These are phyloP conservation scores for Vaucheria bursata DNA, from an alignment of 352 stramenopile species.

Conservation along the genomic window DNA sequence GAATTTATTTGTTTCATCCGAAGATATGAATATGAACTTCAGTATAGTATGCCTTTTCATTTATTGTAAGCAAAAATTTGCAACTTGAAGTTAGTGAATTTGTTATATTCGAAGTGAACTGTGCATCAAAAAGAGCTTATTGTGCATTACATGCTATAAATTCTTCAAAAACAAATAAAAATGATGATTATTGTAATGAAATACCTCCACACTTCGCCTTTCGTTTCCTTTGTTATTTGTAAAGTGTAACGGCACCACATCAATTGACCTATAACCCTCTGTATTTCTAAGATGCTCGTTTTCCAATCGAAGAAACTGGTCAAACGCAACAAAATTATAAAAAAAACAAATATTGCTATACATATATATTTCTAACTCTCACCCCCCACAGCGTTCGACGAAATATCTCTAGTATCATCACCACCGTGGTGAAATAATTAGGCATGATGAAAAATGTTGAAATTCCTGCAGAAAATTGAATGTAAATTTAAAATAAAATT, in stretches of 20 bases:
- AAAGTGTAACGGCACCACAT: conserved; percentile 40
- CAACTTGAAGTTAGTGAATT: too few relatives aligned
- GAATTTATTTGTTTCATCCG: too few relatives aligned
- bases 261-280: conserved; percentile 29
- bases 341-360: not conserved
- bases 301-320: conserved; percentile 45
- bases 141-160: too few relatives aligned
- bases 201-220: too few relatives aligned
- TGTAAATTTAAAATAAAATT: not conserved
- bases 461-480: not conserved
- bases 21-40: too few relatives aligned
- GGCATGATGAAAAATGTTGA: conserved; percentile 56
- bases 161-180: too few relatives aligned
- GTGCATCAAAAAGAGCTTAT: too few relatives aligned
- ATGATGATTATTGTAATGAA: too few relatives aligned
- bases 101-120: too few relatives aligned
- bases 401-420: conserved; percentile 59
- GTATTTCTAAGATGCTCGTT: conserved; percentile 50
- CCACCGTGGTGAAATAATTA: conserved; percentile 59
- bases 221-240: too few relatives aligned
- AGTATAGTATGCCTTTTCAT: too few relatives aligned
- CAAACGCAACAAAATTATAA: not conserved
- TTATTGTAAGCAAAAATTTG: too few relatives aligned
- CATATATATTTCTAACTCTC: not conserved
- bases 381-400: conserved; percentile 47